Conservation (phyloP, 768 basidiomycete genomes). For the Boletellus ananas region DNA sequence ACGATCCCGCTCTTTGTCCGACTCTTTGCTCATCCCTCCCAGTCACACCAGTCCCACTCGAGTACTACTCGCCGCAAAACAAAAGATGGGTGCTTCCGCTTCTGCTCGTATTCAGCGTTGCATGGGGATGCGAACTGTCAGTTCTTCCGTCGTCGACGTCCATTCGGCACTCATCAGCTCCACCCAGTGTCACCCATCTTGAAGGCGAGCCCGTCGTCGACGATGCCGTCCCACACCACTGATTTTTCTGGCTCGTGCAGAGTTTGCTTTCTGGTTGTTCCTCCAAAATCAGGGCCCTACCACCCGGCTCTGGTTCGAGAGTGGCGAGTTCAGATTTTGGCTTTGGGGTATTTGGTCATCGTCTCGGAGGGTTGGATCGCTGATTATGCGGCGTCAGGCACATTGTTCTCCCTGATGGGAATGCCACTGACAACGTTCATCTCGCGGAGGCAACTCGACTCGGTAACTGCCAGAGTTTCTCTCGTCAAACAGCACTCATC, state of each 20-base stretch:
- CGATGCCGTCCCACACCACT: slow-evolving; percentile 3
- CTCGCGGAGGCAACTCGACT: slow-evolving; percentile 54
- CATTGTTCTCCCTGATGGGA: slow-evolving; percentile 58
- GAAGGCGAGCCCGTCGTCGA: slow-evolving; percentile 49
- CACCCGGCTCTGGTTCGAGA: slow-evolving; percentile 73
- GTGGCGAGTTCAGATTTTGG: slow-evolving; percentile 77
- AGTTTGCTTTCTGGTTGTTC: slow-evolving; percentile 81
- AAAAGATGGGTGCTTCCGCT: slow-evolving; percentile 62
- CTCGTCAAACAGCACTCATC: slow-evolving; percentile 10
- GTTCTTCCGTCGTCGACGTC: neutral
- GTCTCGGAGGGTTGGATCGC: slow-evolving; percentile 2
- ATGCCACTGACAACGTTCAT: slow-evolving; percentile 69
- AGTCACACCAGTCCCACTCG: slow-evolving; percentile 59
- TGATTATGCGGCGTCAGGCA: slow-evolving; percentile 42
- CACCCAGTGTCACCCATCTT: slow-evolving; percentile 66
- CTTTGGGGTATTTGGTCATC: slow-evolving; percentile 45
- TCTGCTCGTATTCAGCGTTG: slow-evolving; percentile 65
- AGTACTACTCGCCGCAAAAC: slow-evolving; percentile 44
- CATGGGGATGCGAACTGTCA: slow-evolving; percentile 77
- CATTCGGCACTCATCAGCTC: neutral
- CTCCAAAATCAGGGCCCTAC: slow-evolving; percentile 71
- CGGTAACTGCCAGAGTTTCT: slow-evolving; percentile 34
- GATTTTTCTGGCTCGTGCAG: slow-evolving; percentile 33
- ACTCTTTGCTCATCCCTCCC: slow-evolving; percentile 5
- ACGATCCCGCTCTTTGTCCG: neutral